Percentiles rank a stretch among this genome's conserved stretches.
These are phyloP conservation scores for Actinomortierella ambigua DNA, from an alignment of 371 early-diverging fungal genomes.

Conservation along the genomic window DNA sequence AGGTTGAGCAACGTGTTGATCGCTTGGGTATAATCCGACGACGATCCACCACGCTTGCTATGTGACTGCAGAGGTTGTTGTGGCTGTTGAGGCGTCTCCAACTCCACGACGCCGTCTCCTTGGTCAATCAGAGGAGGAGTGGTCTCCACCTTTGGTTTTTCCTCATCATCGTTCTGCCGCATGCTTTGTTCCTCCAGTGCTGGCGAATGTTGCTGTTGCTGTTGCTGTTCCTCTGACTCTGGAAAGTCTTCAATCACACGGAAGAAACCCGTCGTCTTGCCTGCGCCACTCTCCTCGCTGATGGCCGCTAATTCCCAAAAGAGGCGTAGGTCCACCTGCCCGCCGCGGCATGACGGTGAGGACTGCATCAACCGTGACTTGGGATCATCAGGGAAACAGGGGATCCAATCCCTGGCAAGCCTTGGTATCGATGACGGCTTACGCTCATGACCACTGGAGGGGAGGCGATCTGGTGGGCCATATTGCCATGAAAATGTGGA, in stretches of 20 bases:
- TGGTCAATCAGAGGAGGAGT: too few relatives aligned
- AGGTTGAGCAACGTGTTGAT: slow-evolving; percentile 26
- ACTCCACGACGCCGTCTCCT: too few relatives aligned
- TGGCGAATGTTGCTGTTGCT: not conserved
- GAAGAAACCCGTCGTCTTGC: slow-evolving; percentile 72
- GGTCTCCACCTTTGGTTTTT: too few relatives aligned
- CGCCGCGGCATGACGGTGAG: slow-evolving; percentile 17
- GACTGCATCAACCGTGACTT: slow-evolving; percentile 63
- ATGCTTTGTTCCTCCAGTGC: not conserved
- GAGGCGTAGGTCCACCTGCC: slow-evolving; percentile 56
- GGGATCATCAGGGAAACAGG: slow-evolving; percentile 84
- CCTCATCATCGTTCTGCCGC: too few relatives aligned
- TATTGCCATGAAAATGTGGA: too few relatives aligned
- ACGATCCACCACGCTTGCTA: slow-evolving; percentile 9
- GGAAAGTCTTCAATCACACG: slow-evolving; percentile 19
- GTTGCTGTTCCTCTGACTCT: not conserved
- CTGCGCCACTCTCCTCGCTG: slow-evolving; percentile 79
- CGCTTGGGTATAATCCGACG: slow-evolving; percentile 19
- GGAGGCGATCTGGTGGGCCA: not conserved
- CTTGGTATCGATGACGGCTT: slow-evolving; percentile 55
- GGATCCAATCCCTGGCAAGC: slow-evolving; percentile 57
- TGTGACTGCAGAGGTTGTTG: not conserved
- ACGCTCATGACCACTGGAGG: slow-evolving; percentile 29
- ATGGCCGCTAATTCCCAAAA: slow-evolving; percentile 70
- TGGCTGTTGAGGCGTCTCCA: not conserved